Base-by-base conservation (phyloP, 352 stramenopile species). In the Globisporangium uncinulatum region DNA sequence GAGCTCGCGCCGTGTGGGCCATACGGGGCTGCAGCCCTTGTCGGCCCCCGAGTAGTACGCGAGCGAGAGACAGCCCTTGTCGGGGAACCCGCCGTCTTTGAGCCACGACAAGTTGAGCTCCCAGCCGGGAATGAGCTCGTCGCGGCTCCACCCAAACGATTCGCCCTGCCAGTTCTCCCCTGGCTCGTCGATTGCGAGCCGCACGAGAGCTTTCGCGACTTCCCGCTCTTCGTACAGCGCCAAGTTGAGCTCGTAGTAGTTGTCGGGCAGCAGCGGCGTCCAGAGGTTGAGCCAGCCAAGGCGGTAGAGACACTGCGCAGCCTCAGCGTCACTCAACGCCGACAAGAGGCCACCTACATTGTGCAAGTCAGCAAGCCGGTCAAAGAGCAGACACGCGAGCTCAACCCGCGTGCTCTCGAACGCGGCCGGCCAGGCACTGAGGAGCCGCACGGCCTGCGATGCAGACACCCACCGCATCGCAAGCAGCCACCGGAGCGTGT, bases 41-140 rank as follows among this genome's bases (percentile, higher is more conserved):
- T 92, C 82, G 0, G 76, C 77, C 1, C 82, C 82, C 7, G 82
- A 92, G 62, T 90, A 92, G 44, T 92, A 92, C 56, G 87, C 74
- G 36, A 92, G 69, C 34, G 67, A 82, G 37, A 92, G 54, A 57
- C 75, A 86, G 10, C 83, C 83, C 71, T 89, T 90, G 45, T 92
- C 78, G 4, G 80, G 78, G 54, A 90, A 89, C 1, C 76, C 79
- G 21, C 80, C 76, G 58, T 92, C 83, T 59, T 87, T 88, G 44
- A 89, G 70, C 83, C 83, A 92, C 51, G 76, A 87, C 49, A 84
- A 64, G 44, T 90, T 90, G 56, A 92, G 79, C 56, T 90, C 76
- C 83, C 83, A 92, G 19, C 83, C 83, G 0, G 83, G 83, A 24
- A 92, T 85, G 36, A 79, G 71, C 62, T 92, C 80, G n/a, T 83